Evolutionary conservation across 345 rosid species (phyloP).

Genomic region (Lagerstroemia speciosa): DNA sequence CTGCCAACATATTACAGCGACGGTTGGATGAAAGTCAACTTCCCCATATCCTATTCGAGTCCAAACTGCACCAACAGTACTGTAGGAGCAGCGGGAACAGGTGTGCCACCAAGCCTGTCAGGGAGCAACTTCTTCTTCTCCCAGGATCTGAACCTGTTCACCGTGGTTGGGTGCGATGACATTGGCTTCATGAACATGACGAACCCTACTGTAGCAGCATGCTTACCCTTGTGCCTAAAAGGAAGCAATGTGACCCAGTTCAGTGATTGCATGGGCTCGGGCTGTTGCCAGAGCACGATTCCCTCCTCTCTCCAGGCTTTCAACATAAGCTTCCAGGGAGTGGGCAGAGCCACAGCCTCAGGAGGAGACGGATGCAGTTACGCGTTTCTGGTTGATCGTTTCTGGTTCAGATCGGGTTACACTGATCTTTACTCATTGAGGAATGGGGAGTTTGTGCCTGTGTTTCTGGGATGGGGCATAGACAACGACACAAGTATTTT

Average conservation of each 20-base stretch:
- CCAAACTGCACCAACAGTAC: not conserved
- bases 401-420: not conserved
- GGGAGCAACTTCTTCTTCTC: not conserved
- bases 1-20: not conserved
- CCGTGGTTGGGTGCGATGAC: not conserved
- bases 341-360: not conserved
- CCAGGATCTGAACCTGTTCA: not conserved
- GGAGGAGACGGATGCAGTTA: not conserved
- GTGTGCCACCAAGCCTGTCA: not conserved
- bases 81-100: not conserved
- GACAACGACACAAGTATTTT: not conserved
- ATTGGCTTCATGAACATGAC: not conserved
- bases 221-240: not conserved
- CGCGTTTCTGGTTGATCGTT: constrained; percentile 3
- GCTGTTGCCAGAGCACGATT: constrained; percentile 6
- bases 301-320: constrained; percentile 2
- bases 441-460: not conserved
- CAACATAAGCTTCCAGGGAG: not conserved
- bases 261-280: not conserved
- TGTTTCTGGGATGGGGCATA: constrained; percentile 9
- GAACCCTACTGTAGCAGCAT: not conserved
- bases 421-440: not conserved
- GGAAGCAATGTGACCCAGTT: not conserved
- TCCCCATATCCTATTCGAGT: not conserved
- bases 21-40: not conserved